Conservation (phyloP, 2,329 filamentous ascomycete genomes). For the Colletotrichum cordylinicola region DNA sequence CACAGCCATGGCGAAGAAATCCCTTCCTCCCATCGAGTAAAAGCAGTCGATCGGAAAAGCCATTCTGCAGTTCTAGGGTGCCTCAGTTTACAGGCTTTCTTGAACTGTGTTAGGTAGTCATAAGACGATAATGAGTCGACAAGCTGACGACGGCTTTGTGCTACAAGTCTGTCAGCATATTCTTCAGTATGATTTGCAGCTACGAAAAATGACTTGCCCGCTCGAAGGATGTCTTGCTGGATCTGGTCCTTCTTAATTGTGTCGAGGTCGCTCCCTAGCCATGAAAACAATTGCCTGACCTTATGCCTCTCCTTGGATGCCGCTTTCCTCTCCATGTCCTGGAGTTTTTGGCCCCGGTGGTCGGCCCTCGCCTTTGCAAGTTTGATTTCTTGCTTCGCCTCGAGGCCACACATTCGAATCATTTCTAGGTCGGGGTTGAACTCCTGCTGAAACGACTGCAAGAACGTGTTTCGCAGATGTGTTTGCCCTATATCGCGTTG, state of each 20-base stretch:
- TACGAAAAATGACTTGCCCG: not conserved
- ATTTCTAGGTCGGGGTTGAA: not conserved
- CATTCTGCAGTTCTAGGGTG: not conserved
- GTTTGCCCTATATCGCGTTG: not conserved
- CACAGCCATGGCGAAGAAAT: not conserved
- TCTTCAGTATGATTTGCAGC: accelerated
- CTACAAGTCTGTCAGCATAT: not conserved
- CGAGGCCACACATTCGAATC: not conserved
- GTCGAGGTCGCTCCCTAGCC: not conserved
- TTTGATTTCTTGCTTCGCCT: not conserved
- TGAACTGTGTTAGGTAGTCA: not conserved
- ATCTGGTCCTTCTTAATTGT: not conserved
- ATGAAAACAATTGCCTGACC: not conserved
- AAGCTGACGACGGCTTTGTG: not conserved
- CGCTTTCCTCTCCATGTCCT: not conserved
- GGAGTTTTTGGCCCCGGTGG: not conserved
- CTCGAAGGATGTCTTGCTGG: not conserved
- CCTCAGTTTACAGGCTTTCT: not conserved
- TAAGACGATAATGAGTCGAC: not conserved
- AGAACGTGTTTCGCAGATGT: not conserved
- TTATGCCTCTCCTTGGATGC: not conserved
- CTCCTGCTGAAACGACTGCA: not conserved
- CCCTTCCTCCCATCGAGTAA: not conserved
- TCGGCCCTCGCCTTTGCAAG: not conserved
- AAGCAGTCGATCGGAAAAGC: not conserved